Percentiles rank a stretch among this genome's conserved stretches.
phyloP scores from a whole-genome alignment of 2,329 filamentous ascomycete genomes.

The Cytospora piceae region DNA sequence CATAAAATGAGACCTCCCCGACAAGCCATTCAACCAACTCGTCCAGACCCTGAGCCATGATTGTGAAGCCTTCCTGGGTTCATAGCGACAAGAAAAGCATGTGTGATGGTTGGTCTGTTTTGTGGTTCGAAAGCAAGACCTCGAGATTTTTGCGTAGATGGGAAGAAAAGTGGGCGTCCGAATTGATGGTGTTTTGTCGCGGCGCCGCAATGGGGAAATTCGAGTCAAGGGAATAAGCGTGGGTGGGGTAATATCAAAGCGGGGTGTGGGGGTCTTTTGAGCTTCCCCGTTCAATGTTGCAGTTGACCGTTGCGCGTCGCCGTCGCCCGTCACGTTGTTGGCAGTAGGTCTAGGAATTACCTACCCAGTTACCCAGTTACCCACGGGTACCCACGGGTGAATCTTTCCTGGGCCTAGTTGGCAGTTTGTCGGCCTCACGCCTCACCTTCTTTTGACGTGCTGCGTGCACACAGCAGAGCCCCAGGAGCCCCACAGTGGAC shows the following conservation, averaged over 20 bases:
- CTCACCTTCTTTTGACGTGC: too few species aligned
- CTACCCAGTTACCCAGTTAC: too few species aligned
- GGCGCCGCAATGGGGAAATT: background rate
- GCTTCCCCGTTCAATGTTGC: background rate
- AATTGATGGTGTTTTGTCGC: slow-evolving; percentile 15
- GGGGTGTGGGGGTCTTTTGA: background rate
- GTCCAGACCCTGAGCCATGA: slow-evolving; percentile 47
- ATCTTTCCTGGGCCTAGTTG: too few species aligned
- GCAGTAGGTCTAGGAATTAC: too few species aligned
- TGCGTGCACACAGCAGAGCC: too few species aligned
- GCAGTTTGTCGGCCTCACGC: too few species aligned
- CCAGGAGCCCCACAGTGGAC: background rate
- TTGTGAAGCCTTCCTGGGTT: slow-evolving; percentile 32
- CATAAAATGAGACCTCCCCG: slow-evolving; percentile 49
- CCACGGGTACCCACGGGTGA: too few species aligned
- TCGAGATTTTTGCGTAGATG: slow-evolving; percentile 26
- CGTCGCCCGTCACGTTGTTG: too few species aligned
- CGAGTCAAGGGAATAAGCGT: background rate
- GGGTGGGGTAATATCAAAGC: background rate
- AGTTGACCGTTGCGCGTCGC: background rate
- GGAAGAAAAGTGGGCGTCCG: slow-evolving; percentile 7
- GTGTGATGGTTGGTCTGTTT: slow-evolving; percentile 31
- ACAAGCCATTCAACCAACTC: slow-evolving; percentile 50
- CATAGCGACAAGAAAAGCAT: slow-evolving; percentile 33
- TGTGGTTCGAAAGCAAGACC: slow-evolving; percentile 30